These are phyloP conservation scores for Metarhizium brunneum DNA, from an alignment of 2,329 filamentous ascomycete species.

Conservation along the genomic window DNA sequence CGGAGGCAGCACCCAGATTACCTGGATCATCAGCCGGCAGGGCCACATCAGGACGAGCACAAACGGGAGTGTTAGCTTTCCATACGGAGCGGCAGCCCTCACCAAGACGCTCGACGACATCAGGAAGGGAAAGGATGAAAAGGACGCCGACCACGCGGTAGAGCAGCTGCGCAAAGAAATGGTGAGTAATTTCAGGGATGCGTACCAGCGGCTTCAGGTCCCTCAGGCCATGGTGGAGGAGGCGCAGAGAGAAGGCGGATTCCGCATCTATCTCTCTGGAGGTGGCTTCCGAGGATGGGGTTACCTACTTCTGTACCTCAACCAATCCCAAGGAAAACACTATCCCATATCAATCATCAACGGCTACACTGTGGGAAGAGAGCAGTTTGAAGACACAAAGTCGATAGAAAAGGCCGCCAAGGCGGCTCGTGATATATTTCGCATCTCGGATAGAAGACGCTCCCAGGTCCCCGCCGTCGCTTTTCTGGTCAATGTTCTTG, in stretches of 20 bases:
- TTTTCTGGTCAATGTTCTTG: conserved; percentile 54
- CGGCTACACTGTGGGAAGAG: conserved; percentile 45
- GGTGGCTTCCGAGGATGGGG: conserved; percentile 66
- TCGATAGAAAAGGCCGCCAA: conserved; percentile 19
- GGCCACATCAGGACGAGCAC: conserved; percentile 42
- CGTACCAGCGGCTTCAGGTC: conserved; percentile 42
- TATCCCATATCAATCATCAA: conserved; percentile 68
- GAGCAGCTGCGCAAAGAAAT: conserved; percentile 40
- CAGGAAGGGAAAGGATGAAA: conserved; percentile 24
- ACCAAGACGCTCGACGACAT: conserved; percentile 41
- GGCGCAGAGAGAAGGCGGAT: conserved; percentile 34
- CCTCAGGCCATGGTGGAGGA: conserved; percentile 38
- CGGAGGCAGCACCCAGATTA: conserved; percentile 60
- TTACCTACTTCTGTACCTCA: conserved; percentile 52
- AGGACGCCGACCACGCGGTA: conserved; percentile 33
- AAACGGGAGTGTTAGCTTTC: conserved; percentile 53
- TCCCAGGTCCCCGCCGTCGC: conserved; percentile 60
- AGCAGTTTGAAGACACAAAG: conserved; percentile 42
- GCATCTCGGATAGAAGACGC: conserved; percentile 55
- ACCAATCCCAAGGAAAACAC: conserved; percentile 44
- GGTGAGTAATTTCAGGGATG: conserved; percentile 37
- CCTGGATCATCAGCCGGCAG: conserved; percentile 48
- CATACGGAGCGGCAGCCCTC: conserved; percentile 61
- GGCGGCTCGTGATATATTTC: conserved; percentile 37
- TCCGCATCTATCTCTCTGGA: conserved; percentile 58